Percentiles rank a stretch among this genome's conserved stretches.
phyloP scores from a whole-genome alignment of 202 grass and related monocot species.

The Carex sylvatica region DNA sequence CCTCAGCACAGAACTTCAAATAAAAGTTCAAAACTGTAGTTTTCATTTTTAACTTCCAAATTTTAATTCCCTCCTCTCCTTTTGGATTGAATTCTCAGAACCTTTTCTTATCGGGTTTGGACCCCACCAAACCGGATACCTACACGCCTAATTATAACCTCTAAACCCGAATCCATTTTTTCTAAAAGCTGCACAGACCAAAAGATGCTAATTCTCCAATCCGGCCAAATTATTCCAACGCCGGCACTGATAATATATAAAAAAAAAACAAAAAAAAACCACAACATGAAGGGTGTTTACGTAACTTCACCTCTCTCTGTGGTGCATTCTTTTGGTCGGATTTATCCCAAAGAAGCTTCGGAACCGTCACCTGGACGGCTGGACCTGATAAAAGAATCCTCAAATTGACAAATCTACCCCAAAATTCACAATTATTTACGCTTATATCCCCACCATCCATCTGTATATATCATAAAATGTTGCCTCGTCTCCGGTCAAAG shows the following conservation, averaged over 20 bases:
- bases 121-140: neutral
- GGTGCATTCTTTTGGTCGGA: neutral
- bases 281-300: neutral
- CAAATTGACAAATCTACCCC: slow-evolving; percentile 32
- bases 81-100: neutral
- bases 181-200: slow-evolving; percentile 11
- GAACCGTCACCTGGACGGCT: slow-evolving; percentile 25
- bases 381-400: neutral
- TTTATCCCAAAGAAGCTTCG: slow-evolving; percentile 45
- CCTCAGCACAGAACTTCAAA: slow-evolving; percentile 1
- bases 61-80: neutral
- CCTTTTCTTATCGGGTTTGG: neutral
- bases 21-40: neutral
- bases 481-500: slow-evolving; percentile 47
- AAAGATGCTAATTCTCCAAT: slow-evolving; percentile 12
- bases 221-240: neutral
- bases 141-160: neutral
- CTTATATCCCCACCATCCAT: slow-evolving; percentile 78
- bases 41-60: neutral
- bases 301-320: neutral
- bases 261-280: neutral
- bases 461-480: slow-evolving; percentile 61
- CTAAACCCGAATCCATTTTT: neutral
- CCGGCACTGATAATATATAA: neutral
- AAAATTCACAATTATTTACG: slow-evolving; percentile 38